Percentiles rank a stretch among this genome's conserved stretches.
These are phyloP conservation scores for Grifola frondosa DNA, from an alignment of 1,284 basidiomycete species.

Conservation along the genomic window DNA sequence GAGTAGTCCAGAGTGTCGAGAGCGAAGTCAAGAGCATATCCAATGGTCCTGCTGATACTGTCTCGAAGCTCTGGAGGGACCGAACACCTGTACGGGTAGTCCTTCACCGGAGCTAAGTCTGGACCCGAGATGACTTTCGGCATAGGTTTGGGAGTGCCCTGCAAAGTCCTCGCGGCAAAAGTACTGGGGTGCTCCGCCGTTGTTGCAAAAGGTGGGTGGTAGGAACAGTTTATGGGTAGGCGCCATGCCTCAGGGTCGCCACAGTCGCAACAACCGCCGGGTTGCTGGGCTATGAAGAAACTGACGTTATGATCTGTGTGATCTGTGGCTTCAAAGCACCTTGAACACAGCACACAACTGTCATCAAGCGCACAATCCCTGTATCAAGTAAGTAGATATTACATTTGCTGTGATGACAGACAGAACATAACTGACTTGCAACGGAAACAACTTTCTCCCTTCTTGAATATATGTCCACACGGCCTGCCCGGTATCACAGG, in stretches of 20 bases:
- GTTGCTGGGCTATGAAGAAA: constrained; percentile 88
- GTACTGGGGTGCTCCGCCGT: constrained; percentile 24
- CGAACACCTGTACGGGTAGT: constrained; percentile 55
- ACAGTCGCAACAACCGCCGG: constrained; percentile 91
- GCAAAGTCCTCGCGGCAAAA: constrained; percentile 27
- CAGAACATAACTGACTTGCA: constrained; percentile 72
- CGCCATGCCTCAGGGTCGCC: constrained; percentile 89
- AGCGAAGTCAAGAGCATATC: constrained; percentile 80
- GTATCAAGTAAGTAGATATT: not conserved
- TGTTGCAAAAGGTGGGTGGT: constrained; percentile 50
- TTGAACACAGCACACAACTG: constrained; percentile 84
- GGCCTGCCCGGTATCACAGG: constrained; percentile 61
- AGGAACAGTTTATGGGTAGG: constrained; percentile 62
- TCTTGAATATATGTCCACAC: constrained; percentile 78
- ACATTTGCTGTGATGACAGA: not conserved
- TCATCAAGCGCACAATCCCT: constrained; percentile 87
- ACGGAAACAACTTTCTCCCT: constrained; percentile 84
- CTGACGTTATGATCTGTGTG: constrained; percentile 87
- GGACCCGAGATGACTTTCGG: constrained; percentile 41
- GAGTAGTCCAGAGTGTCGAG: constrained; percentile 85
- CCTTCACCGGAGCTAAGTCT: constrained; percentile 55
- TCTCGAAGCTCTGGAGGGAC: constrained; percentile 69
- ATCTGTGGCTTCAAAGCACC: constrained; percentile 83
- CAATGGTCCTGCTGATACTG: constrained; percentile 72
- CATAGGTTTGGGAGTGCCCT: constrained; percentile 28